These are phyloP conservation scores for Chenopodium album DNA, from an alignment of 148 eudicot genomes.

Conservation along the genomic window DNA sequence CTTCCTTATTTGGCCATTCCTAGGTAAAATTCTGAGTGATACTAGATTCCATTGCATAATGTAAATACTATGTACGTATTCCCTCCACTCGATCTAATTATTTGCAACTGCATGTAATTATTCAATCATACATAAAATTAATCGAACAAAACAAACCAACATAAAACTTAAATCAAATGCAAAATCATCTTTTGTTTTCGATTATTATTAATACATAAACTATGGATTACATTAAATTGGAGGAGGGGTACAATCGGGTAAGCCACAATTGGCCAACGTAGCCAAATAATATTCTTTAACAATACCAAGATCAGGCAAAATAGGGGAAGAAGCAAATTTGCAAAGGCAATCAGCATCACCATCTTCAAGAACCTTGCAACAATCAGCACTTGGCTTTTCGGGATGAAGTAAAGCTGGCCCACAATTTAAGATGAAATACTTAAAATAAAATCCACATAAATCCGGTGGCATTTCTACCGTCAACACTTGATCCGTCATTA, in stretches of 20 bases:
- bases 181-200: not conserved
- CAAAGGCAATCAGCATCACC: conserved; percentile 9
- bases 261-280: conserved; percentile 2
- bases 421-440: not conserved
- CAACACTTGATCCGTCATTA: not conserved
- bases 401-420: no score
- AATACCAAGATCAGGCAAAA: not conserved
- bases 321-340: not conserved
- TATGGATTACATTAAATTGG: not conserved
- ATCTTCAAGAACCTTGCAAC: not conserved
- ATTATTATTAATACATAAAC: not conserved
- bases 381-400: not conserved
- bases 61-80: no score
- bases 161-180: not conserved
- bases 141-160: not conserved
- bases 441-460: not conserved
- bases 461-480: not conserved
- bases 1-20: no score
- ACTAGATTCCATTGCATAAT: no score
- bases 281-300: not conserved
- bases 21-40: no score
- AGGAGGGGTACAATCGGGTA: not conserved
- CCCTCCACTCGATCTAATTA: no score
- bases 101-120: no score
- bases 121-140: not conserved